Conservation (phyloP, 2,329 filamentous ascomycete genomes). For the Mariannaea sp. region DNA sequence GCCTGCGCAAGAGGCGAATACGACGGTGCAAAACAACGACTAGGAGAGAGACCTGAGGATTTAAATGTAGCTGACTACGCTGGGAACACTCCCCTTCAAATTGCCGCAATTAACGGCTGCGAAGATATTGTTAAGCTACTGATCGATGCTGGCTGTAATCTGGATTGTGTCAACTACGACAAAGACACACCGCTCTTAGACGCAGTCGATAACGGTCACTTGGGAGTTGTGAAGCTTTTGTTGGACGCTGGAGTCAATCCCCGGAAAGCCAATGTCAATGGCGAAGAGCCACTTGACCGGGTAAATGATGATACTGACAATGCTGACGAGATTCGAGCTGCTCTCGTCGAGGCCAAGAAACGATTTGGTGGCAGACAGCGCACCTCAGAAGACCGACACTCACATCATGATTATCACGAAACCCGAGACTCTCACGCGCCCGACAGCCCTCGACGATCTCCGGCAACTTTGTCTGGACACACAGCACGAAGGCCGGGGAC, state of each 20-base stretch:
- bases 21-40: conserved; percentile 74
- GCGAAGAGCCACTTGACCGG: conserved; percentile 87
- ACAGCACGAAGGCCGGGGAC: conserved; percentile 58
- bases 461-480: conserved; percentile 47
- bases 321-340: conserved; percentile 75
- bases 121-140: conserved; percentile 86
- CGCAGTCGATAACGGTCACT: conserved; percentile 92
- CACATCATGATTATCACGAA: conserved; percentile 52
- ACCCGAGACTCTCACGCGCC: conserved; percentile 58
- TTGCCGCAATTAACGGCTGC: conserved; percentile 85
- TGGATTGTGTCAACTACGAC: conserved; percentile 78
- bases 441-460: conserved; percentile 63
- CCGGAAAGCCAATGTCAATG: conserved; percentile 86
- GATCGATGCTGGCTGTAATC: conserved; percentile 80
- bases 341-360: conserved; percentile 65
- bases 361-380: conserved; percentile 58
- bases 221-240: conserved; percentile 84
- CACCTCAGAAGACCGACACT: conserved; percentile 63
- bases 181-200: conserved; percentile 95
- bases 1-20: conserved; percentile 87
- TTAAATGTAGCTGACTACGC: conserved; percentile 90
- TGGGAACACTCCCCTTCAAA: conserved; percentile 94
- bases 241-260: conserved; percentile 90
- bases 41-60: conserved; percentile 82
- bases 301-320: conserved; percentile 77